phyloP scores from a whole-genome alignment of 2,329 filamentous ascomycete genomes.

The Cryphonectria nitschkei region DNA sequence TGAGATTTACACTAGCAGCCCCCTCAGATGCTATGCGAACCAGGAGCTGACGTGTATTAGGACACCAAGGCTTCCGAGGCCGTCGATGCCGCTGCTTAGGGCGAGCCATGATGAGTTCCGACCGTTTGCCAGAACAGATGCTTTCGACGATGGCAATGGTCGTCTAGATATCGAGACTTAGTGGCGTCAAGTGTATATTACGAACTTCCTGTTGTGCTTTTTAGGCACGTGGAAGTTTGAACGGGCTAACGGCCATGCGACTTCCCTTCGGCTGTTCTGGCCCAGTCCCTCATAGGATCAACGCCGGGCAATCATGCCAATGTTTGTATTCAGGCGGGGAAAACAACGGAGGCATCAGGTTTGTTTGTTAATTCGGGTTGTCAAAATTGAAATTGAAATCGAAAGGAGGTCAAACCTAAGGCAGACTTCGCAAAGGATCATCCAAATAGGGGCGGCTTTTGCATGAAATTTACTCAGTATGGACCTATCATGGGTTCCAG shows the following conservation, averaged over 20 bases:
- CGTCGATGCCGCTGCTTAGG: conserved; percentile 44
- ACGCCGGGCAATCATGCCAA: conserved; percentile 14
- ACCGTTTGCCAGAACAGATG: neutral
- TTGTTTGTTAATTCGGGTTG: neutral
- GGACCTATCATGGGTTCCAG: neutral
- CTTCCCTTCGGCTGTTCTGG: conserved; percentile 16
- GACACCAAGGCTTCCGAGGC: conserved; percentile 39
- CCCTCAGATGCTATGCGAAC: neutral
- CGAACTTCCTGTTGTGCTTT: conserved; percentile 18
- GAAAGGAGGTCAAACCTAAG: neutral
- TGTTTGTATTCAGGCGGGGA: conserved; percentile 11
- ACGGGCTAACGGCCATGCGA: conserved; percentile 18
- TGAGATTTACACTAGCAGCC: neutral
- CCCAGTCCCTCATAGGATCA: conserved; percentile 10
- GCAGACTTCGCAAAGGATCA: neutral
- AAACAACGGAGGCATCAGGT: neutral
- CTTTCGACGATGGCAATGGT: neutral
- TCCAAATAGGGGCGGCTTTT: neutral
- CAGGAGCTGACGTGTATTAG: conserved; percentile 27
- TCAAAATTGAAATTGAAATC: conserved; percentile 14
- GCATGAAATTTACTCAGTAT: neutral
- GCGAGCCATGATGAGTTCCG: neutral
- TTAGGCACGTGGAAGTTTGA: conserved; percentile 7
- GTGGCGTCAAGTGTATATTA: conserved; percentile 27
- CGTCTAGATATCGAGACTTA: conserved; percentile 12